These are phyloP conservation scores for Aurinia saxatilis DNA, from an alignment of 345 rosid species.

Conservation along the genomic window DNA sequence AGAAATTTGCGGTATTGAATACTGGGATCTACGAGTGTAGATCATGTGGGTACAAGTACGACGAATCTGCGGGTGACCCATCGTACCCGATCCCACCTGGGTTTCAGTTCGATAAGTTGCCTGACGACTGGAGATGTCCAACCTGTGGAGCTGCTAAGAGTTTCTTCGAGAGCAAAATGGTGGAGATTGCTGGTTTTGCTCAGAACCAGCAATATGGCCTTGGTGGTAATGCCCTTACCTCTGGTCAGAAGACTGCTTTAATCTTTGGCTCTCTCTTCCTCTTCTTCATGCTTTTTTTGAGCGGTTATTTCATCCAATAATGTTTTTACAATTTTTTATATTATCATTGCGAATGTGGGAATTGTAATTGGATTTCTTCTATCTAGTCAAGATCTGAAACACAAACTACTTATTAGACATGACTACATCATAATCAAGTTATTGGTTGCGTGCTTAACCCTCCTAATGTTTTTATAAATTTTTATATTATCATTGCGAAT, in stretches of 20 bases:
- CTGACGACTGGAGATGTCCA: conserved; percentile 91
- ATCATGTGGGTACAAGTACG: conserved; percentile 87
- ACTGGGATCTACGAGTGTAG: conserved; percentile 94
- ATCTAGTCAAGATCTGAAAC: no score
- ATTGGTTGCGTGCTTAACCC: no score
- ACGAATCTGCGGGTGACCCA: conserved; percentile 84
- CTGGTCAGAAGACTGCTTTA: conserved; percentile 78
- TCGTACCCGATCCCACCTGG: conserved; percentile 91
- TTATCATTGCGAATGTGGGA: no score
- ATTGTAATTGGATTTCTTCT: no score
- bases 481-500: no score
- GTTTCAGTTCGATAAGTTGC: conserved; percentile 63
- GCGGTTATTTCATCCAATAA: conserved; percentile 82
- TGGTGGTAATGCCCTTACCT: conserved; percentile 85
- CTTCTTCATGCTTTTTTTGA: conserved; percentile 64
- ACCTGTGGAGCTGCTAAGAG: conserved; percentile 89
- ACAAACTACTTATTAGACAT: no score
- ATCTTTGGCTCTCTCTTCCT: conserved; percentile 68
- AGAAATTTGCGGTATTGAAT: conserved; percentile 88
- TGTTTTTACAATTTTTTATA: no score
- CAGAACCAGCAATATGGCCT: conserved; percentile 88
- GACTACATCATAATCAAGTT: no score
- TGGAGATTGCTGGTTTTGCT: conserved; percentile 97
- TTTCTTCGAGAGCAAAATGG: conserved; percentile 83
- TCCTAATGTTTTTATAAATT: no score